Evolutionary conservation across 495 filamentous ascomycete species (phyloP), one percentile per base, ranked within the genome.

Genomic region (Aspergillus homomorphus): DNA sequence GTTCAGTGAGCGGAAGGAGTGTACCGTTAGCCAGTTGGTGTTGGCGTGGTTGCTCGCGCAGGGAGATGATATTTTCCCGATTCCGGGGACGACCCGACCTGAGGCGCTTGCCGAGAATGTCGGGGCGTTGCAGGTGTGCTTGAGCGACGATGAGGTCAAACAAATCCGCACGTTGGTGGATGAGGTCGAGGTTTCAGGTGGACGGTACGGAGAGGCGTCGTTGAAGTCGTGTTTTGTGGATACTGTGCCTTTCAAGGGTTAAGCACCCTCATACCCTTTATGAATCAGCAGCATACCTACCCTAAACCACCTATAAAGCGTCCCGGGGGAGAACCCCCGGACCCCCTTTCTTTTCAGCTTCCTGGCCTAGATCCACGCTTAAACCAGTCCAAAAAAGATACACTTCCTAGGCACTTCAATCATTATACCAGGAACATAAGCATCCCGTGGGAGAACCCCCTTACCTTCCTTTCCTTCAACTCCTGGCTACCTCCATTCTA

Each of bases 31-130:
- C 1, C 82, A 86, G 66, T 57, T 85, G 44, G 71, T 75, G 8
- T 60, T 86, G 20, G 82, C 80, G 4, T 86, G 82, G 82, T 28
- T 85, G 49, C 53, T 85, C 57, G 68, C 65, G n/a, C 82, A 83
- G 60, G 82, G 82, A 0, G 67, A 78, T 8, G 81, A 83, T 61
- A 69, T 84, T n/a, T 72, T 85, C 51, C 80, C 82, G 0, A 83
- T 83, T 63, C 82, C 83, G 0, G 76, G 85, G 4, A 87, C 84
- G 5, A 86, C 77, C 68, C 78, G 70, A 57, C 69, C 80, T 46
- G 77, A 75, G 55, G 80, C 83, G 38, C 61, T 87, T n/a, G 81
- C 84, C 59, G 78, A 87, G 67, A 88, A 87, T 62, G 48, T 76
- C 8, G 78, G 61, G 3, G 76, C 82, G 4, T 21, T 80, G 9